Evolutionary conservation across 805 yeast genomes (phyloP).

Genomic region (Kodamaea kaohsiungensis): DNA sequence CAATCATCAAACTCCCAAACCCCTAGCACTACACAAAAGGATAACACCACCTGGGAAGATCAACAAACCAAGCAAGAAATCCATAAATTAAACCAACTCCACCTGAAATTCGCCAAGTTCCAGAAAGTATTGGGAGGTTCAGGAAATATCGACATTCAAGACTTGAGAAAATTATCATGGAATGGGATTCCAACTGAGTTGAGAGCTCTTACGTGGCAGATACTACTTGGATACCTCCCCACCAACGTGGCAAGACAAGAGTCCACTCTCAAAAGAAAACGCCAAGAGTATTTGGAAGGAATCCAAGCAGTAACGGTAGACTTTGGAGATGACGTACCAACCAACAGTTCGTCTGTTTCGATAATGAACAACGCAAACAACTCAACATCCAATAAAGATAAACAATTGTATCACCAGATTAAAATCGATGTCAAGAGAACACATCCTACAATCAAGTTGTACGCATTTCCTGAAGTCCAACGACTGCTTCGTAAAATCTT

Average conservation of each 20-base stretch:
- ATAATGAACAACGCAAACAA: conserved; percentile 17
- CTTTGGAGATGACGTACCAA: conserved; percentile 29
- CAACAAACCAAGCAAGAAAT: conserved; percentile 43
- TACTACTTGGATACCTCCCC: conserved; percentile 86
- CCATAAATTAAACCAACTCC: conserved; percentile 57
- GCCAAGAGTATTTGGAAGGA: conserved; percentile 84
- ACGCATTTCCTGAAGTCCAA: conserved; percentile 70
- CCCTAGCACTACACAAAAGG: conserved; percentile 21
- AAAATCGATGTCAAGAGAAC: conserved; percentile 94
- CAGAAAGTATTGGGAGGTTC: conserved; percentile 52
- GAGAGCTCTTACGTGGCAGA: conserved; percentile 86
- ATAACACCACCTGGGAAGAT: conserved; percentile 41
- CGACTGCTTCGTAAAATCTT: conserved; percentile 75
- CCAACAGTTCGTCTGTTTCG: conserved; percentile 16
- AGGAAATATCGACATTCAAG: conserved; percentile 57
- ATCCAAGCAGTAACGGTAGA: conserved; percentile 59
- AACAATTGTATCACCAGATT: conserved; percentile 91
- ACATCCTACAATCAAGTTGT: conserved; percentile 78
- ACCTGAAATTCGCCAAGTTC: conserved; percentile 66
- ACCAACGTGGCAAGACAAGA: conserved; percentile 76
- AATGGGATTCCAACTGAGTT: conserved; percentile 85
- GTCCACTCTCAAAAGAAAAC: conserved; percentile 69
- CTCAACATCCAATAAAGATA: conserved; percentile 52
- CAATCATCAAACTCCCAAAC: conserved; percentile 12
- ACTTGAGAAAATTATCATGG: conserved; percentile 83